Evolutionary conservation across 768 basidiomycete species (phyloP).

Genomic region (Dentipellis sp.): DNA sequence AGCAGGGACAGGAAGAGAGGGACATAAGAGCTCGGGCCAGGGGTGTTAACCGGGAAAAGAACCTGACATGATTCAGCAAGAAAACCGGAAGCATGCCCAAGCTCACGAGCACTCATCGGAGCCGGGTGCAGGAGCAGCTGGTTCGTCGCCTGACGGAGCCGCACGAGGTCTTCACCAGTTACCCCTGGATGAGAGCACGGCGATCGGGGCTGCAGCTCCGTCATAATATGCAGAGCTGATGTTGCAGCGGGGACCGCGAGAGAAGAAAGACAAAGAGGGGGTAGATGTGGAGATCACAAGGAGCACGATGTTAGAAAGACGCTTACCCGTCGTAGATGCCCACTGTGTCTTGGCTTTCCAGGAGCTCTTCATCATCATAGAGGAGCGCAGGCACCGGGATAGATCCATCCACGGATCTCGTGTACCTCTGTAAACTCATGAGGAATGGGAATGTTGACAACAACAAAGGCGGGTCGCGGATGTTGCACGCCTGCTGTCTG

Average conservation of each 20-base stretch:
- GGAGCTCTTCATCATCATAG: slow-evolving; percentile 72
- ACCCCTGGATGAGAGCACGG: neutral
- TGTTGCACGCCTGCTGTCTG: neutral
- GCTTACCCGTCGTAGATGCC: slow-evolving; percentile 91
- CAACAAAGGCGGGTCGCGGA: neutral
- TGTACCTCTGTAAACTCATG: slow-evolving; percentile 38
- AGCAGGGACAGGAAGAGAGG: too few species aligned
- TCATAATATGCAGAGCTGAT: neutral
- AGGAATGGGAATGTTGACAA: neutral
- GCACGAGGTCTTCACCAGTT: neutral
- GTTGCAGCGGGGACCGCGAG: neutral
- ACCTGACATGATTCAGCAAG: too few species aligned
- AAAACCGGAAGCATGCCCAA: too few species aligned
- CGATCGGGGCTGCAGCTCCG: neutral
- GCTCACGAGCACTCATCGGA: too few species aligned
- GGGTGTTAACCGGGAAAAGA: too few species aligned
- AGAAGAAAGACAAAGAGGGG: slow-evolving; percentile 9
- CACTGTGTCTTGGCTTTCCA: slow-evolving; percentile 66
- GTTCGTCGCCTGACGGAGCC: neutral
- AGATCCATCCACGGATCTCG: slow-evolving; percentile 56
- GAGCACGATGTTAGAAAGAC: neutral
- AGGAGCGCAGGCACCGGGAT: slow-evolving; percentile 72
- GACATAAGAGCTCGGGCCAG: too few species aligned
- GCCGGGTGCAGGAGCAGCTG: neutral
- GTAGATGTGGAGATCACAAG: neutral